Percentiles rank a stretch among this genome's conserved stretches.
phyloP scores from a whole-genome alignment of 169 alveolate species.

The Eimeria tenella region DNA sequence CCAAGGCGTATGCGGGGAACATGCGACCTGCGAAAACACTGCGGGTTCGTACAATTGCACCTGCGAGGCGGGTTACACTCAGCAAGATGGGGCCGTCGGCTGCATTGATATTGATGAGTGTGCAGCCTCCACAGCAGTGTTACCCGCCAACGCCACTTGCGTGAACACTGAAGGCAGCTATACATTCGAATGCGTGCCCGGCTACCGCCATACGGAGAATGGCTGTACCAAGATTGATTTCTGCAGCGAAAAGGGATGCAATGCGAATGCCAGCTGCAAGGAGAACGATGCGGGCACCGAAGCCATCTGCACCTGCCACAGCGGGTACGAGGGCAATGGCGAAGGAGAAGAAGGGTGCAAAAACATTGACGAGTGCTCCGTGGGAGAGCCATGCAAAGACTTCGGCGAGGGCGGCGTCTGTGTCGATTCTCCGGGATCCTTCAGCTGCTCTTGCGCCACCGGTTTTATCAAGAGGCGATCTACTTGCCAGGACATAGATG shows the following conservation, averaged over 20 bases:
- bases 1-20: constrained; percentile 20
- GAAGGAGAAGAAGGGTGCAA: constrained; percentile 61
- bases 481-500: constrained; percentile 82
- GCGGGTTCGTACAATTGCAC: constrained; percentile 81
- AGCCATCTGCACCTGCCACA: constrained; percentile 81
- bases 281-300: constrained; percentile 82
- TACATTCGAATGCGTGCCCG: constrained; percentile 60
- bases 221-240: constrained; percentile 74
- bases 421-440: constrained; percentile 82
- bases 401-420: constrained; percentile 72
- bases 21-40: constrained; percentile 79
- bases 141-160: constrained; percentile 56
- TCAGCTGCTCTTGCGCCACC: constrained; percentile 76
- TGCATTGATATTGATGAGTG: constrained; percentile 77
- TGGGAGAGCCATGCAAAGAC: neutral
- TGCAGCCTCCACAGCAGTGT: constrained; percentile 19
- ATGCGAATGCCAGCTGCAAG: constrained; percentile 64
- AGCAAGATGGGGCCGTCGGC: neutral
- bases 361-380: constrained; percentile 74
- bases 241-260: constrained; percentile 69
- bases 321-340: constrained; percentile 76
- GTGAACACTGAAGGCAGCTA: constrained; percentile 68
- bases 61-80: constrained; percentile 80
- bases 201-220: constrained; percentile 20
- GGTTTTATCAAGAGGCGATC: constrained; percentile 69